Evolutionary conservation across 352 stramenopile species (phyloP), one percentile per base, ranked within the genome.

Genomic region (Pelagophyceae sp.): DNA sequence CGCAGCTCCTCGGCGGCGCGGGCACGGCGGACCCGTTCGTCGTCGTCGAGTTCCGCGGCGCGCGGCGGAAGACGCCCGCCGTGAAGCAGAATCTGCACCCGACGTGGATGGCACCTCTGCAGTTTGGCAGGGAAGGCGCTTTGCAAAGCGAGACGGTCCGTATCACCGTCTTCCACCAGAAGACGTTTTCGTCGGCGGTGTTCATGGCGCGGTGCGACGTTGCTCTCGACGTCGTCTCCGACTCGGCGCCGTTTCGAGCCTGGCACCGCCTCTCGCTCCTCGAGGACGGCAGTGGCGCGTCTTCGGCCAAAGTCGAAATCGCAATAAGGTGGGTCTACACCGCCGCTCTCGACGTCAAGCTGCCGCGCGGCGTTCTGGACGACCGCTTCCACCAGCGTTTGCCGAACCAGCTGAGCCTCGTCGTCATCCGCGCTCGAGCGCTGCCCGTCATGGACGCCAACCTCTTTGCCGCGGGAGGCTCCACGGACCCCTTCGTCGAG

Each of bases 261-360:
- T 72, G 63, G 63, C 40, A 38, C 63, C 31, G 1, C 2, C 27
- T 72, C 31, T 35, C 29, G 31, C 2, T 11, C 29, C 29, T 11
- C 31, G 5, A 72, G 19, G 63, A 11, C 35, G 63, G 35, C 6
- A 15, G 63, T 35, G 31, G 35, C 31, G 1, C 32, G 29, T n/a
- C 32, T 2, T n/a, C 58, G 58, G 23, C 61, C 6, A 37, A 35
- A 25, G 33, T 74, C 33, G 67, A 74, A 31, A 0, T 74, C 67
- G 67, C 67, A 0, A 31, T 35, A n/a, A 11, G 67, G 5, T 74
- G 67, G 67, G 67, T 74, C 35, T 31, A 60, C 67, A 74, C 51
- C 29, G 35, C 67, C 23, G 31, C 27, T 11, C n/a, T 31, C 19
- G 67, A 23, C 38, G 38, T 74, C 3, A 33, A 17, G 11, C 31